A percentile compares a stretch with the other conserved stretches of the same genome.
Conservation (phyloP, 495 filamentous ascomycete species). For the Staphylotrichum longicolle region DNA sequence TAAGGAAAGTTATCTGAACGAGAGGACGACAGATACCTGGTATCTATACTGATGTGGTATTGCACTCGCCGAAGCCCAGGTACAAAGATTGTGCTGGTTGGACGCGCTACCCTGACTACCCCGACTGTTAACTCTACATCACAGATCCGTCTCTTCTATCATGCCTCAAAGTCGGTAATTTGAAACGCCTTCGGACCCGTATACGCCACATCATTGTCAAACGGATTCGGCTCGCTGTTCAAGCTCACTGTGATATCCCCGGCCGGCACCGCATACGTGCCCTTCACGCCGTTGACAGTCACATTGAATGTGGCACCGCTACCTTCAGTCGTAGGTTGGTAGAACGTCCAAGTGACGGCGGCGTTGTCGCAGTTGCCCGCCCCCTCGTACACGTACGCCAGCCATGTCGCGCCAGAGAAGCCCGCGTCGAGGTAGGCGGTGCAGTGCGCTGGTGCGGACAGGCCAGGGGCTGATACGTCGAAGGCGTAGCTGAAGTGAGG, state of each 20-base stretch:
- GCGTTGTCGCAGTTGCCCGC: background rate
- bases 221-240: background rate
- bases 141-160: too few relatives aligned
- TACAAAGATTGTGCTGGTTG: too few relatives aligned
- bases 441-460: background rate
- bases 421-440: background rate
- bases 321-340: background rate
- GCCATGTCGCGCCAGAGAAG: slow-evolving; percentile 6
- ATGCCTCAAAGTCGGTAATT: background rate
- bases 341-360: slow-evolving; percentile 1
- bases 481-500: background rate
- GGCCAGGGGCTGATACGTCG: background rate
- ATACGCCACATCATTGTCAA: background rate
- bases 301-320: background rate
- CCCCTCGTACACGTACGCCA: slow-evolving; percentile 4
- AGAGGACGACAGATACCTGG: too few relatives aligned
- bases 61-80: too few relatives aligned
- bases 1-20: too few relatives aligned
- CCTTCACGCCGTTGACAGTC: slow-evolving; percentile 4
- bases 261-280: background rate
- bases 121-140: too few relatives aligned
- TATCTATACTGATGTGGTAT: too few relatives aligned
- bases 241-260: background rate
- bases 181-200: background rate
- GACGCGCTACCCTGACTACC: too few relatives aligned